Conservation (phyloP, 1,284 basidiomycete species). For the Boletellus deceptivus region DNA sequence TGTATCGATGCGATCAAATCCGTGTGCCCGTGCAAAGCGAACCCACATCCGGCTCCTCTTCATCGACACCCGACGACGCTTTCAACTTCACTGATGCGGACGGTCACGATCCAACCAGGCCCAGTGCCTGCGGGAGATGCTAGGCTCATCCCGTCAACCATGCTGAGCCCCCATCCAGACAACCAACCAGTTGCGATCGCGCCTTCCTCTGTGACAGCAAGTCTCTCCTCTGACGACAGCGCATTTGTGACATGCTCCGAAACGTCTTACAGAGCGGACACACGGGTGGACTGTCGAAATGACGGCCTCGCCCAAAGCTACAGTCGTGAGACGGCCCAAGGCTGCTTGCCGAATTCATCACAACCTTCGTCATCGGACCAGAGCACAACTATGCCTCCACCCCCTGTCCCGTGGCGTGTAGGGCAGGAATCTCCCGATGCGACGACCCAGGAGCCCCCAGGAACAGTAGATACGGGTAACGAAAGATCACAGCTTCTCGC, state of each 20-base stretch:
- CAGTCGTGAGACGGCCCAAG: constrained; percentile 5
- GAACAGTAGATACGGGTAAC: constrained; percentile 1
- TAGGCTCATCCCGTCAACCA: background rate
- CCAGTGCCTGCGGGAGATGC: constrained; percentile 1
- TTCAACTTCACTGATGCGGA: constrained; percentile 14
- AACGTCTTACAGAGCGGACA: constrained; percentile 12
- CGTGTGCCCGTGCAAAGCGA: constrained; percentile 70
- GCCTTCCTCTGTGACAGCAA: constrained; percentile 12
- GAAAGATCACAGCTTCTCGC: constrained; percentile 31
- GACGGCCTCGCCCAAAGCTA: background rate
- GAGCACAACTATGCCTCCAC: constrained; percentile 29
- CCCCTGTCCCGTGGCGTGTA: constrained; percentile 16
- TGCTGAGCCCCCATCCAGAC: background rate
- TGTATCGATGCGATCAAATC: constrained; percentile 62
- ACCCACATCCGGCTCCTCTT: constrained; percentile 28
- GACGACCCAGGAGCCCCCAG: constrained; percentile 2
- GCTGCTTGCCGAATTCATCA: constrained; percentile 35
- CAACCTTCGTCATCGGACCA: constrained; percentile 29
- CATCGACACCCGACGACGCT: constrained; percentile 22
- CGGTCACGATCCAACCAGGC: constrained; percentile 14
- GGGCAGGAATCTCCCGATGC: constrained; percentile 4
- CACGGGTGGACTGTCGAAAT: constrained; percentile 3
- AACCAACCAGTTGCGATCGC: constrained; percentile 1
- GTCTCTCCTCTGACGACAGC: constrained; percentile 29
- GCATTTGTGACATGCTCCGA: constrained; percentile 33